These are phyloP conservation scores for Gaeumannomyces tritici DNA, from an alignment of 2,329 filamentous ascomycete genomes.

Conservation along the genomic window DNA sequence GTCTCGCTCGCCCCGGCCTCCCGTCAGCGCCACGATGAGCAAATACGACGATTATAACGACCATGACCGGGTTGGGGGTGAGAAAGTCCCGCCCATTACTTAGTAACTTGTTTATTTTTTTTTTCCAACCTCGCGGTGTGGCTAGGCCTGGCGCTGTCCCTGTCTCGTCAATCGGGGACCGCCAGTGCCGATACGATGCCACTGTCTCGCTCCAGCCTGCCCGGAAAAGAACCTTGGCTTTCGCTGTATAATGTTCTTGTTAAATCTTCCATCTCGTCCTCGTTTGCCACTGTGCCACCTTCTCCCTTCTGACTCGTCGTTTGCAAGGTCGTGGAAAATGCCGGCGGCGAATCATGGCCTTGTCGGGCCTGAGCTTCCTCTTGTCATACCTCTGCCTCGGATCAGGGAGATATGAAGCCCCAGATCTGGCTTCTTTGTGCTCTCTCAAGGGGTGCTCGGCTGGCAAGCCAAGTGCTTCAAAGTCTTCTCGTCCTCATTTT, in stretches of 20 bases:
- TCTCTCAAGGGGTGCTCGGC: neutral
- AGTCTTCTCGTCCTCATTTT: neutral
- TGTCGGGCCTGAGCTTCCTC: too few relatives aligned
- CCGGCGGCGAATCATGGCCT: too few relatives aligned
- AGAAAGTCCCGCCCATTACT: neutral
- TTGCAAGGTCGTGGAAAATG: neutral
- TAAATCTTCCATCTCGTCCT: neutral
- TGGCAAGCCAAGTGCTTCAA: neutral
- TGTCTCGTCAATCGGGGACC: too few relatives aligned
- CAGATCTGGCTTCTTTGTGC: neutral
- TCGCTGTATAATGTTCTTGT: neutral
- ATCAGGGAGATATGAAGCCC: neutral
- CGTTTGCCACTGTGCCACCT: neutral
- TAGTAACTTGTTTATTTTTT: neutral
- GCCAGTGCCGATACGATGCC: neutral
- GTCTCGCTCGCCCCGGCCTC: neutral
- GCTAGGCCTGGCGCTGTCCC: neutral
- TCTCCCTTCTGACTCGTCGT: neutral
- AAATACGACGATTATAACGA: neutral
- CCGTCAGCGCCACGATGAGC: neutral
- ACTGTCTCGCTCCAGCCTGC: neutral
- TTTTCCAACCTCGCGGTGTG: neutral
- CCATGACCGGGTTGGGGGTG: neutral
- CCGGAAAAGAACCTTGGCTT: neutral
- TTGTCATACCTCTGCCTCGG: neutral